These are phyloP conservation scores for Podosphaera aphanis DNA, from an alignment of 2,329 filamentous ascomycete genomes.

Conservation along the genomic window DNA sequence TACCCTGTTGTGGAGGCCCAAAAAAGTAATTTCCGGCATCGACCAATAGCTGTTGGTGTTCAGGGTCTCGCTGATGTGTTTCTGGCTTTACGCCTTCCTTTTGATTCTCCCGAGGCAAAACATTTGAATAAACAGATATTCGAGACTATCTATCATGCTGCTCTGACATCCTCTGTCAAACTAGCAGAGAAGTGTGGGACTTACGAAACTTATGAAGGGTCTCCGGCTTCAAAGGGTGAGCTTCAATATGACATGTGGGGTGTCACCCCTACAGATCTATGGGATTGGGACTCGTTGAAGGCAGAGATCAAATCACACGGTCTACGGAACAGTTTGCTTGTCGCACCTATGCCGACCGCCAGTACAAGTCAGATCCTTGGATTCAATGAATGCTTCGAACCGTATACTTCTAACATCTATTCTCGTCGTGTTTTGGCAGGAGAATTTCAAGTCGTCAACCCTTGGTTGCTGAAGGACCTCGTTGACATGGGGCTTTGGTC, in stretches of 20 bases:
- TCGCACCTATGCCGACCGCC: constrained; percentile 95
- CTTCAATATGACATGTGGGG: constrained; percentile 99
- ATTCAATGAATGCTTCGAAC: constrained; percentile 99
- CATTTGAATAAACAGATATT: constrained; percentile 97
- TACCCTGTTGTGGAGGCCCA: constrained; percentile 88
- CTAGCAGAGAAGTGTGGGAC: constrained; percentile 63
- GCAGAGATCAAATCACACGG: constrained; percentile 79
- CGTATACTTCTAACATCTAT: constrained; percentile 99
- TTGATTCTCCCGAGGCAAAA: constrained; percentile 84
- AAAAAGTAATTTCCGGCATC: constrained; percentile 93
- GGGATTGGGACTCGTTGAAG: constrained; percentile 86
- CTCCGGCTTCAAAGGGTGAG: constrained; percentile 79
- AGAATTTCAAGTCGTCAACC: constrained; percentile 98
- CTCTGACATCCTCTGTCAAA: constrained; percentile 69
- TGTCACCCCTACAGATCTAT: constrained; percentile 76
- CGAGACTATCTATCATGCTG: constrained; percentile 96
- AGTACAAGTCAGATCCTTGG: constrained; percentile 94
- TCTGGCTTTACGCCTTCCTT: constrained; percentile 85
- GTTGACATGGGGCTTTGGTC: constrained; percentile 97
- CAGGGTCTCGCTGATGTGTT: constrained; percentile 96
- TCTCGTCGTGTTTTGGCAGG: constrained; percentile 91
- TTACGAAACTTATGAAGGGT: constrained; percentile 81
- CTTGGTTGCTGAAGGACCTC: constrained; percentile 92
- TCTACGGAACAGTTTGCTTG: constrained; percentile 80
- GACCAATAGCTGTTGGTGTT: constrained; percentile 88